Evolutionary conservation across 148 eudicot genomes (phyloP).

Genomic region (Talinum fruticosum): DNA sequence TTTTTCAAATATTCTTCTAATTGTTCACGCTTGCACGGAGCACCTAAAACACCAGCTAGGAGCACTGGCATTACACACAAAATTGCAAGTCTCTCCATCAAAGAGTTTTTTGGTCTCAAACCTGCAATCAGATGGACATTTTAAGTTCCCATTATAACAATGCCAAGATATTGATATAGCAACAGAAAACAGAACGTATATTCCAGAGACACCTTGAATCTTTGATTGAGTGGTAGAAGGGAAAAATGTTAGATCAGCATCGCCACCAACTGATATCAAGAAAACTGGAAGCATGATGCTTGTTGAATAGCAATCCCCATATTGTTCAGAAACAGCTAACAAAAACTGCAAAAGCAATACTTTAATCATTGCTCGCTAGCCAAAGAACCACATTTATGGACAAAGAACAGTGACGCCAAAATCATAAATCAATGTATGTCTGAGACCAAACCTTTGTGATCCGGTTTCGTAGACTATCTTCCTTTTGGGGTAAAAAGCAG

Average conservation of each 20-base stretch:
- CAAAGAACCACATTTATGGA: not conserved
- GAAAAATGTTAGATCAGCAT: conserved; percentile 60
- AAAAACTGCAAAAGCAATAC: conserved; percentile 61
- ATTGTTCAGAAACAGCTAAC: conserved; percentile 61
- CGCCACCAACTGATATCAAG: conserved; percentile 78
- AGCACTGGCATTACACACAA: conserved; percentile 78
- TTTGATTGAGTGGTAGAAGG: conserved; percentile 57
- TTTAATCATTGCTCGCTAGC: conserved; percentile 6
- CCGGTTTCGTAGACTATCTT: conserved; percentile 71
- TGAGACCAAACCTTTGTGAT: conserved; percentile 54
- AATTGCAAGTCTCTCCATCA: conserved; percentile 75
- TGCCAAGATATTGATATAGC: not conserved
- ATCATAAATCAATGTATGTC: conserved; percentile 6
- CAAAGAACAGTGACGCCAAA: not conserved
- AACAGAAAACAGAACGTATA: conserved; percentile 1
- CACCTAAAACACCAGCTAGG: conserved; percentile 83
- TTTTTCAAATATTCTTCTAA: conserved; percentile 68
- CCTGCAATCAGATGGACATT: conserved; percentile 37
- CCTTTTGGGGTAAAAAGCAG: conserved; percentile 82
- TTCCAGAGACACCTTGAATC: conserved; percentile 48
- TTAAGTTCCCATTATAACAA: not conserved
- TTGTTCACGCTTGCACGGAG: conserved; percentile 64
- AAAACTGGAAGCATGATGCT: conserved; percentile 84
- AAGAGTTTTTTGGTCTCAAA: conserved; percentile 56
- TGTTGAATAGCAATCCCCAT: conserved; percentile 77